These are phyloP conservation scores for Cercospora berteroae DNA, from an alignment of 2,329 filamentous ascomycete species.

Conservation along the genomic window DNA sequence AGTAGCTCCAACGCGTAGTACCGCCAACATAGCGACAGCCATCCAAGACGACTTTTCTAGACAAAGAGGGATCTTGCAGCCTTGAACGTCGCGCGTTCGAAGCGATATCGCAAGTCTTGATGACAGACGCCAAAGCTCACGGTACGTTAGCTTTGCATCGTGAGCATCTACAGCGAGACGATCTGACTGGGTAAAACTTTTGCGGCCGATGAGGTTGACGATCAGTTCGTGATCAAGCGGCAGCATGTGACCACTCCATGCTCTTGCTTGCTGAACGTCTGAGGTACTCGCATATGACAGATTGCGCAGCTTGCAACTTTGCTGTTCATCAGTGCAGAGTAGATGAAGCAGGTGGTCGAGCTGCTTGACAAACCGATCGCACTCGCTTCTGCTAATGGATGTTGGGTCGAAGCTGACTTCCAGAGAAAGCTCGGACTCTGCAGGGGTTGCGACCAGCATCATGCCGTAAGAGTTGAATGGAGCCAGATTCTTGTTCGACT, in stretches of 20 bases:
- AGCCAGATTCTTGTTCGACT: neutral
- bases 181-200: neutral
- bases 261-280: neutral
- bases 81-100: conserved; percentile 5
- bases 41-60: conserved; percentile 34
- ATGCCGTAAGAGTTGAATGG: conserved; percentile 1
- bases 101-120: conserved; percentile 7
- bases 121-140: conserved; percentile 27
- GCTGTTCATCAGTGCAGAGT: neutral
- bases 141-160: conserved; percentile 32
- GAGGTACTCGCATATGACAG: neutral
- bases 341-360: conserved; percentile 10
- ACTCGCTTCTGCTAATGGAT: conserved; percentile 1
- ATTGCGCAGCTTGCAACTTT: neutral
- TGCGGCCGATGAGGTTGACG: neutral
- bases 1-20: conserved; percentile 33
- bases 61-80: conserved; percentile 24
- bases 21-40: conserved; percentile 28
- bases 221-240: neutral
- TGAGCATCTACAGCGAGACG: conserved; percentile 22
- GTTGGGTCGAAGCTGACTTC: conserved; percentile 1
- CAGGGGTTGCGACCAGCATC: neutral
- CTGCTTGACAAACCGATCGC: conserved; percentile 4
- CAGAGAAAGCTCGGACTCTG: neutral
- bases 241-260: neutral